phyloP scores from a whole-genome alignment of 192 early-diverging fungal species.

The Backusella australiensis region DNA sequence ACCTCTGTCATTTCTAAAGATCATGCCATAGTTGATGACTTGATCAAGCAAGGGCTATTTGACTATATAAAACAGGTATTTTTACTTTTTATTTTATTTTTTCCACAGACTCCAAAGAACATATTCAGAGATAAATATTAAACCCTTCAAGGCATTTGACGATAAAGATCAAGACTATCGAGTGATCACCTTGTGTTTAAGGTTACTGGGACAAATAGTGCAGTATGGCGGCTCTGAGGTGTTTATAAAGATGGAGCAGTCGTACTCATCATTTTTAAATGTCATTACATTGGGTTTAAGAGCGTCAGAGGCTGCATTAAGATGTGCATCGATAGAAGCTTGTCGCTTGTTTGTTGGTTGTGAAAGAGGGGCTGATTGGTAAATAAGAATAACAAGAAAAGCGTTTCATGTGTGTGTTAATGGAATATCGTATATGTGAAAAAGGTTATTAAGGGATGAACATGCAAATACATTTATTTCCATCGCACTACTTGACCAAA shows the following conservation, averaged over 20 bases:
- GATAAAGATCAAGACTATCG: constrained; percentile 26
- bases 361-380: constrained; percentile 11
- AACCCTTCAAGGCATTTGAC: constrained; percentile 18
- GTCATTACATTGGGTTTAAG: neutral
- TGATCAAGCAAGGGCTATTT: neutral
- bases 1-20: constrained; percentile 14
- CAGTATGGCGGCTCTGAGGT: neutral
- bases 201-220: constrained; percentile 22
- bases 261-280: constrained; percentile 1
- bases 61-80: neutral
- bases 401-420: neutral
- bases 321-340: constrained; percentile 24
- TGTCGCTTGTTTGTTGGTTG: constrained; percentile 16
- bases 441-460: constrained; percentile 39
- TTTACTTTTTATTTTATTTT: neutral
- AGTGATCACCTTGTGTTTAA: constrained; percentile 23
- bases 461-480: constrained; percentile 30
- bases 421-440: neutral
- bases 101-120: neutral
- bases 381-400: neutral
- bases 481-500: constrained; percentile 40
- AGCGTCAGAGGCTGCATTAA: constrained; percentile 19
- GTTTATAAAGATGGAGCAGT: neutral
- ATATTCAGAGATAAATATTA: neutral
- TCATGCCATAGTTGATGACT: constrained; percentile 17